These are phyloP conservation scores for Diaporthe batatas DNA, from an alignment of 2,329 filamentous ascomycete species.

Conservation along the genomic window DNA sequence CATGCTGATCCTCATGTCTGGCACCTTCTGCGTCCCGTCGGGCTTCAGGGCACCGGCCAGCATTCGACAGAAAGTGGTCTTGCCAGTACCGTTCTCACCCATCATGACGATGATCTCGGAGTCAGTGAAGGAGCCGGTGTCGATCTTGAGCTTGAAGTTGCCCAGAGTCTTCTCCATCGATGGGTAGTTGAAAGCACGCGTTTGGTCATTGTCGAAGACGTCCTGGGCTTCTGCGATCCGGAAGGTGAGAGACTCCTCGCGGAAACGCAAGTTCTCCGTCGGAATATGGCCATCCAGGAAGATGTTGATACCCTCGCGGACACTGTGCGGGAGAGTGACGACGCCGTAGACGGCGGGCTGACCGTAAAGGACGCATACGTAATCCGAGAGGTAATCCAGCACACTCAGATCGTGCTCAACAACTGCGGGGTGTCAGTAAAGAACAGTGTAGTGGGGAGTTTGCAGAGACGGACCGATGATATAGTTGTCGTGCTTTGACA, in stretches of 20 bases:
- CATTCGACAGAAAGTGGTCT: slow-evolving; percentile 98
- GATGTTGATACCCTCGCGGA: slow-evolving; percentile 95
- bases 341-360: slow-evolving; percentile 97
- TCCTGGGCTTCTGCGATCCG: slow-evolving; percentile 91
- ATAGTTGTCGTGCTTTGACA: slow-evolving; percentile 90
- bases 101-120: slow-evolving; percentile 99
- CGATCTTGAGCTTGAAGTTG: slow-evolving; percentile 85
- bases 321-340: slow-evolving; percentile 93
- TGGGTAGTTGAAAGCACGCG: slow-evolving; percentile 88
- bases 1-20: slow-evolving; percentile 98
- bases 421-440: slow-evolving; percentile 60
- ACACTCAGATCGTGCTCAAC: slow-evolving; percentile 99
- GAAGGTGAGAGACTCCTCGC: slow-evolving; percentile 96
- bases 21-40: slow-evolving; percentile 81
- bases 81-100: slow-evolving; percentile 99
- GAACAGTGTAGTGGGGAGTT: too few species aligned
- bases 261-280: slow-evolving; percentile 98
- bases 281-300: slow-evolving; percentile 99
- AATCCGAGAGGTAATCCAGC: slow-evolving; percentile 98
- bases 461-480: slow-evolving; percentile 72
- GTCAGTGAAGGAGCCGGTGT: slow-evolving; percentile 90
- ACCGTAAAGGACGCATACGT: slow-evolving; percentile 97
- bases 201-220: slow-evolving; percentile 87
- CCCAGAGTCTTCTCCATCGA: slow-evolving; percentile 94
- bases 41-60: slow-evolving; percentile 94